These are phyloP conservation scores for Jimgerdemannia lactiflua DNA, from an alignment of 192 early-diverging fungal genomes.

Conservation along the genomic window DNA sequence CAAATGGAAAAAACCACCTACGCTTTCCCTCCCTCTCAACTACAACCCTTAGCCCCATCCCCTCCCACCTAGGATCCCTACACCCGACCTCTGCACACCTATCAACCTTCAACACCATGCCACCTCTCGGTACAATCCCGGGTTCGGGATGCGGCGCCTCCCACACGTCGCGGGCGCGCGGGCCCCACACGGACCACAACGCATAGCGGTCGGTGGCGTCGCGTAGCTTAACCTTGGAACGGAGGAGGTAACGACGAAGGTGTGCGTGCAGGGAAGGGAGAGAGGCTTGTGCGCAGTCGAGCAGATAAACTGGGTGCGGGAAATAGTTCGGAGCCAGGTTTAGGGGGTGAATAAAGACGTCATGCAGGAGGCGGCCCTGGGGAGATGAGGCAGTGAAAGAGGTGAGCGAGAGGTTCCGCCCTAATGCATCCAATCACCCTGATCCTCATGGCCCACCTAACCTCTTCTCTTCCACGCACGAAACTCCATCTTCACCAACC, in stretches of 20 bases:
- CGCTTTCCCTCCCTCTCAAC: conserved; percentile 9
- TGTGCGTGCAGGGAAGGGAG: conserved; percentile 54
- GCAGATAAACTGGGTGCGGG: conserved; percentile 64
- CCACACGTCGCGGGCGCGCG: conserved; percentile 24
- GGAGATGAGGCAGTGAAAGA: neutral
- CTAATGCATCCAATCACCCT: too few species aligned
- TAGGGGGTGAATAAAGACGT: conserved; percentile 84
- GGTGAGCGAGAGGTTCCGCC: too few species aligned
- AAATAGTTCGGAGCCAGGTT: conserved; percentile 57
- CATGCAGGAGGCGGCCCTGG: conserved; percentile 85
- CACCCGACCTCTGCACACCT: conserved; percentile 35
- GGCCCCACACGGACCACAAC: conserved; percentile 79
- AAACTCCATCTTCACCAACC: too few species aligned
- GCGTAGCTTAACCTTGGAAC: conserved; percentile 69
- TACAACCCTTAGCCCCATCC: conserved; percentile 26
- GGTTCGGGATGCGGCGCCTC: conserved; percentile 20
- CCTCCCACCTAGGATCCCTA: conserved; percentile 29
- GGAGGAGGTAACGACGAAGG: conserved; percentile 74
- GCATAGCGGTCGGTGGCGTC: conserved; percentile 61
- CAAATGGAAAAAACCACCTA: conserved; percentile 6
- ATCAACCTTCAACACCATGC: conserved; percentile 30
- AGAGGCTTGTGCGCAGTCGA: conserved; percentile 71
- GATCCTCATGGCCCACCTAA: neutral
- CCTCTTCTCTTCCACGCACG: too few species aligned
- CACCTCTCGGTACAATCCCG: conserved; percentile 31